Percentiles rank a stretch among this genome's conserved stretches.
Conservation (phyloP, 2,329 filamentous ascomycete species). For the Xylaria sp. region DNA sequence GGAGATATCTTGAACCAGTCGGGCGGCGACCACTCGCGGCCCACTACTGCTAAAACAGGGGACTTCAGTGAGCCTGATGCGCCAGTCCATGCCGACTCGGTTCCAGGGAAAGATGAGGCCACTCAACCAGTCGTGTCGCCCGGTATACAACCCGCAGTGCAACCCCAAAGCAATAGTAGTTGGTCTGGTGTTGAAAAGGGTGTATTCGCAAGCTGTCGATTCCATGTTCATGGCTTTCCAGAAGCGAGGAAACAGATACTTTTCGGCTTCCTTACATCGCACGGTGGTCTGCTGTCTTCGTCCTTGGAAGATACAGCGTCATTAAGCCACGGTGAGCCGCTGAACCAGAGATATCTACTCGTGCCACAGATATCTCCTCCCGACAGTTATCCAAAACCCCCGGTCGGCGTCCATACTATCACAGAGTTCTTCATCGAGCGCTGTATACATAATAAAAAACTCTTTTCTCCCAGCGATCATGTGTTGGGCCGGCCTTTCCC, state of each 20-base stretch:
- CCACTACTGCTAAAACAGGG: constrained; percentile 8
- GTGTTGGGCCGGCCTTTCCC: constrained; percentile 73
- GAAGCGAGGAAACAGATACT: constrained; percentile 45
- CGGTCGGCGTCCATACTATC: constrained; percentile 48
- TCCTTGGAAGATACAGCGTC: constrained; percentile 40
- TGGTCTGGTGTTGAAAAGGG: constrained; percentile 30
- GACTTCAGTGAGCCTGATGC: constrained; percentile 15
- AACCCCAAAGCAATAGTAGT: constrained; percentile 7
- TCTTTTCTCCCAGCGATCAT: constrained; percentile 64
- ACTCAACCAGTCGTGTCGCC: neutral
- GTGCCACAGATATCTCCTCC: constrained; percentile 49
- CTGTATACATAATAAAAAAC: constrained; percentile 70
- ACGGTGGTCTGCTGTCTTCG: constrained; percentile 41
- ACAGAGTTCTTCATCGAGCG: constrained; percentile 94
- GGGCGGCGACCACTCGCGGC: constrained; percentile 28
- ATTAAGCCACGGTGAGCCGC: constrained; percentile 22
- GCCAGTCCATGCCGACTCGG: constrained; percentile 1
- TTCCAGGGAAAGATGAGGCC: constrained; percentile 4
- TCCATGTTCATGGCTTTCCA: constrained; percentile 57
- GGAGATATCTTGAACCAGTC: constrained; percentile 63
- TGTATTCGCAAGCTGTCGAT: constrained; percentile 52
- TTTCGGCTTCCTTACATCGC: constrained; percentile 42
- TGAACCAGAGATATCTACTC: constrained; percentile 44
- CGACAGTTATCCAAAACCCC: constrained; percentile 39
- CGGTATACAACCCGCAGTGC: neutral